Base-by-base conservation (phyloP, 345 rosid species). In the Adansonia digitata region DNA sequence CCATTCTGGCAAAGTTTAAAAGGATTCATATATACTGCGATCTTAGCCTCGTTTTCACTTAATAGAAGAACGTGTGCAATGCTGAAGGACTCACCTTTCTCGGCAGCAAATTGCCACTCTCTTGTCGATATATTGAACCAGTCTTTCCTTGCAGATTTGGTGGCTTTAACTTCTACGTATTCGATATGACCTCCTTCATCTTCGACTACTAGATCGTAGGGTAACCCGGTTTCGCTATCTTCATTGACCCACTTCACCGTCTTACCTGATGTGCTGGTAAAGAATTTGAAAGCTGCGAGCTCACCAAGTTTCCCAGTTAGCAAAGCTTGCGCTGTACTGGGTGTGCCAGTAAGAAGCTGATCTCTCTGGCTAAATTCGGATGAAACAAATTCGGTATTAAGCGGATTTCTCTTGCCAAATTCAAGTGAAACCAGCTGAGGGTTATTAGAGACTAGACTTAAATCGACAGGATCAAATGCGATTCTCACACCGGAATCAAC, bases 91-190 rank as follows among this genome's bases (percentile, higher is more conserved):
- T 84, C 90, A 45, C 95, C 92, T 72, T 81, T 86, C 67, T 86
- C 89, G 71, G 71, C 75, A 59, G 97, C 97, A 65, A 88, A 91
- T 76, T 91, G 88, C 98, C 97, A 94, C 81, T 94, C 98, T 70
- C 90, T 88, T 35, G 75, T 81, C 22, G 98, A 72, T 74, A 94
- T 86, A 42, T 76, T 74, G 86, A 94, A 94, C 94, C 91, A 90
- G 63, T 94, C 94, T 82, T 91, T 94, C 63, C 84, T 81, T 1
- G 77, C 82, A n/a, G 90, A 89, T 56, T 59, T 84, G 2, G 98
- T 94, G 13, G 98, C 87, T 81, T 94, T 94, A 42, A 94, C 98
- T 84, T 94, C 98, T 14, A 92, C 73, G 72, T 90, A 92, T 52
- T 87, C 85, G 46, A 26, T 65, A 45, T 31, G 14, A 72, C 79